These are phyloP conservation scores for Arachis monticola DNA, from an alignment of 331 rosid species.

Conservation along the genomic window DNA sequence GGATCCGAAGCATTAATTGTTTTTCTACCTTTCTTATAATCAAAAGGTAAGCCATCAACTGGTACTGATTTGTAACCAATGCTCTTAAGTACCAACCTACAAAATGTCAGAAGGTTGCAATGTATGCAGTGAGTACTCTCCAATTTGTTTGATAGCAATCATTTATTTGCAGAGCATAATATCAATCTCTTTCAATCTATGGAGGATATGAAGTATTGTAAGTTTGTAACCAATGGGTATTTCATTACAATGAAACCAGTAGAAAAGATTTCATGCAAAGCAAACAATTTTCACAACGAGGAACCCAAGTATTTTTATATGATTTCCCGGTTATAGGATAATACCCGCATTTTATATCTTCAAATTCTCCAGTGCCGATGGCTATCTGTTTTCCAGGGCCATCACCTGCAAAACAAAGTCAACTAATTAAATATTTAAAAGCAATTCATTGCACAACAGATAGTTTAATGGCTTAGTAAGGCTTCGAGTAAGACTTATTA, in stretches of 20 bases:
- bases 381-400: slow-evolving; percentile 81
- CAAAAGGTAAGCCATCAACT: slow-evolving; percentile 83
- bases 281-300: slow-evolving; percentile 27
- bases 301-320: slow-evolving; percentile 26
- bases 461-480: slow-evolving; percentile 14
- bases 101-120: slow-evolving; percentile 36
- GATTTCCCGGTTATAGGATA: slow-evolving; percentile 18
- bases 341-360: slow-evolving; percentile 82
- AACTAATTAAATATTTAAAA: slow-evolving; percentile 27
- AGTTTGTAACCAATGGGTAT: slow-evolving; percentile 20
- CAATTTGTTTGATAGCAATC: slow-evolving; percentile 19
- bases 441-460: slow-evolving; percentile 19
- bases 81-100: slow-evolving; percentile 89
- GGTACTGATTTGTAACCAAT: slow-evolving; percentile 91
- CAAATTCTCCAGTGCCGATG: slow-evolving; percentile 73
- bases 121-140: slow-evolving; percentile 7
- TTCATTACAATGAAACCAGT: slow-evolving; percentile 17
- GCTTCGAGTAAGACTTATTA: slow-evolving; percentile 13
- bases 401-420: slow-evolving; percentile 58
- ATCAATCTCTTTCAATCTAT: slow-evolving; percentile 4
- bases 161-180: slow-evolving; percentile 34
- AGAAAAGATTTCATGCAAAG: slow-evolving; percentile 34
- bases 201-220: slow-evolving; percentile 9
- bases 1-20: neutral
- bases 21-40: slow-evolving; percentile 70